Conservation (phyloP, 1,139 yeast genomes). For the Candida glucosophila region DNA sequence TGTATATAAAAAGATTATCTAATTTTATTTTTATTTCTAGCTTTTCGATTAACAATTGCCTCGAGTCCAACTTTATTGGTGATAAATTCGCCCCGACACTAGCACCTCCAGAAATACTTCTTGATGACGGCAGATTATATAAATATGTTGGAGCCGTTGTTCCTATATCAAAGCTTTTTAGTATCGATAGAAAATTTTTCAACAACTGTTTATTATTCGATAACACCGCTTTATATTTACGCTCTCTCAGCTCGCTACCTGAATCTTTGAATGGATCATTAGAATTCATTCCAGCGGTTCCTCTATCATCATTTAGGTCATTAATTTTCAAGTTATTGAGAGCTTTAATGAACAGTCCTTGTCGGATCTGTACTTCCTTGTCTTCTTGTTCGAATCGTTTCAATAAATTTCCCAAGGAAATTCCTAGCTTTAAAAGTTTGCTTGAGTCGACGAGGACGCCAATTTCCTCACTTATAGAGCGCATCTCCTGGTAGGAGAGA, state of each 20-base stretch:
- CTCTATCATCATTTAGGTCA: conserved; percentile 3
- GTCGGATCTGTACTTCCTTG: conserved; percentile 12
- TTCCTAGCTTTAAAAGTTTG: conserved; percentile 34
- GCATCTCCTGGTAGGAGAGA: conserved; percentile 20
- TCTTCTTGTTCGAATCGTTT: conserved; percentile 14
- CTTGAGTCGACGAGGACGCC: conserved; percentile 29
- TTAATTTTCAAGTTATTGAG: conserved; percentile 6
- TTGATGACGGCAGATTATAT: conserved; percentile 4
- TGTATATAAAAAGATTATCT: conserved; percentile 33
- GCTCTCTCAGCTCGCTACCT: conserved; percentile 6
- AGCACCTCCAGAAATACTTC: conserved; percentile 11
- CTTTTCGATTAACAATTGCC: conserved; percentile 37
- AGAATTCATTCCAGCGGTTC: background rate
- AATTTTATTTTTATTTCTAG: conserved; percentile 36
- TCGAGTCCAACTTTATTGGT: conserved; percentile 34
- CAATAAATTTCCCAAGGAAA: conserved; percentile 35
- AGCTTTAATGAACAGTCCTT: conserved; percentile 15
- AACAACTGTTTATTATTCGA: conserved; percentile 27
- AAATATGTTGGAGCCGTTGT: conserved; percentile 3
- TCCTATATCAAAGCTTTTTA: conserved; percentile 38
- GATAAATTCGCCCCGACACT: no score
- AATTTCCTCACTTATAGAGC: conserved; percentile 13
- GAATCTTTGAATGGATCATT: conserved; percentile 2
- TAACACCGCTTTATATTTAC: conserved; percentile 6
- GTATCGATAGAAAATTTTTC: conserved; percentile 22